Conservation (phyloP, 495 filamentous ascomycete species). For the Penicillium goetzii region DNA sequence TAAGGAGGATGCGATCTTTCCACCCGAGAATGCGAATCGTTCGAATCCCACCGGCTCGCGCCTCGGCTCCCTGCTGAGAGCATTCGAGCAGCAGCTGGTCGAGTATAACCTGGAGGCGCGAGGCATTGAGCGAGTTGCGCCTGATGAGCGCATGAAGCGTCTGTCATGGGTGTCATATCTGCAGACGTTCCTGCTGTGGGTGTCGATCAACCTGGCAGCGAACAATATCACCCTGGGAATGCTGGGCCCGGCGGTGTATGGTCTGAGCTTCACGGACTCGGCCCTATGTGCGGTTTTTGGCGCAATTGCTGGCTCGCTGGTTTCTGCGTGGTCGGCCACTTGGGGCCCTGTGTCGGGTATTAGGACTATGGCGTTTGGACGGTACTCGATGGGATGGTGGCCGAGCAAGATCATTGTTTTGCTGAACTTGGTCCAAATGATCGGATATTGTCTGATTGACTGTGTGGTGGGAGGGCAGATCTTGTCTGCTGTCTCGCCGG, state of each 20-base stretch:
- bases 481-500: conserved; percentile 67
- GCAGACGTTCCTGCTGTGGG: conserved; percentile 71
- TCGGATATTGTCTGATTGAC: conserved; percentile 73
- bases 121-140: conserved; percentile 72
- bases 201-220: conserved; percentile 74
- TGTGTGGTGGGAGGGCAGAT: conserved; percentile 76
- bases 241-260: conserved; percentile 71
- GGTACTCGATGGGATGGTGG: conserved; percentile 82
- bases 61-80: conserved; percentile 38
- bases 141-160: conserved; percentile 58
- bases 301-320: conserved; percentile 57
- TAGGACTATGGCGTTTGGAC: conserved; percentile 70
- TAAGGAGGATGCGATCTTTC: conserved; percentile 28
- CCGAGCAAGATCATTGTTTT: conserved; percentile 73
- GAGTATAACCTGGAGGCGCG: conserved; percentile 68
- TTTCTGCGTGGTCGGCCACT: conserved; percentile 69
- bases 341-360: conserved; percentile 74
- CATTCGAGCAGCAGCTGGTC: conserved; percentile 49
- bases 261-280: conserved; percentile 68
- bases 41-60: conserved; percentile 33
- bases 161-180: conserved; percentile 61
- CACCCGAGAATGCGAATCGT: conserved; percentile 15
- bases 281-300: conserved; percentile 70
- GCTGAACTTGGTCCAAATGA: conserved; percentile 70
- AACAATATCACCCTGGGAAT: conserved; percentile 78